Evolutionary conservation across 768 basidiomycete species (phyloP).

Genomic region (Tricholoma sp.): DNA sequence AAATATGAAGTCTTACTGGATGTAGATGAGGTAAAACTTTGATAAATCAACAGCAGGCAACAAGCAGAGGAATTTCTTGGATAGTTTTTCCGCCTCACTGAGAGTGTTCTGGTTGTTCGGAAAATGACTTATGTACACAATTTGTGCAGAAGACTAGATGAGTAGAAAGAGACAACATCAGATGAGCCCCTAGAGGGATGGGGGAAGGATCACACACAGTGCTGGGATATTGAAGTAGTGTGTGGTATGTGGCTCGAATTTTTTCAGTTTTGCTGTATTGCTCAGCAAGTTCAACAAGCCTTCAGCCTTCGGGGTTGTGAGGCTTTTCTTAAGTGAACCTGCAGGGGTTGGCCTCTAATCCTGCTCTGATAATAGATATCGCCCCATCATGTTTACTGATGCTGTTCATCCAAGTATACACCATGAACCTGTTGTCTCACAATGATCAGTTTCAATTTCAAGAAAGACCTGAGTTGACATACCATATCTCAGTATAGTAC

Average conservation of each 20-base stretch:
- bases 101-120: conserved; percentile 59
- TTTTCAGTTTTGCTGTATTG: conserved; percentile 70
- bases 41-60: conserved; percentile 89
- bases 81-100: conserved; percentile 79
- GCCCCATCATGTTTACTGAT: conserved; percentile 82
- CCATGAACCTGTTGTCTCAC: conserved; percentile 72
- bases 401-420: conserved; percentile 74
- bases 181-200: not conserved
- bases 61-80: conserved; percentile 78
- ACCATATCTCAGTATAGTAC: conserved; percentile 93
- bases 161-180: conserved; percentile 1
- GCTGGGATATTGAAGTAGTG: conserved; percentile 82
- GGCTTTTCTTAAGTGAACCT: conserved; percentile 72
- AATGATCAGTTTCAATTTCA: not conserved
- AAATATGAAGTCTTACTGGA: conserved; percentile 51
- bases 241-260: conserved; percentile 79
- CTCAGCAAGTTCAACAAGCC: conserved; percentile 74
- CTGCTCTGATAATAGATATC: conserved; percentile 70
- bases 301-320: conserved; percentile 72
- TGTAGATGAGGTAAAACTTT: conserved; percentile 91
- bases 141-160: conserved; percentile 80
- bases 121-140: conserved; percentile 78
- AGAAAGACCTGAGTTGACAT: conserved; percentile 24
- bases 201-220: conserved; percentile 57
- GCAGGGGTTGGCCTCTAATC: conserved; percentile 82